phyloP scores from a whole-genome alignment of 106 monocot genomes.

The Hemerocallis citrina region DNA sequence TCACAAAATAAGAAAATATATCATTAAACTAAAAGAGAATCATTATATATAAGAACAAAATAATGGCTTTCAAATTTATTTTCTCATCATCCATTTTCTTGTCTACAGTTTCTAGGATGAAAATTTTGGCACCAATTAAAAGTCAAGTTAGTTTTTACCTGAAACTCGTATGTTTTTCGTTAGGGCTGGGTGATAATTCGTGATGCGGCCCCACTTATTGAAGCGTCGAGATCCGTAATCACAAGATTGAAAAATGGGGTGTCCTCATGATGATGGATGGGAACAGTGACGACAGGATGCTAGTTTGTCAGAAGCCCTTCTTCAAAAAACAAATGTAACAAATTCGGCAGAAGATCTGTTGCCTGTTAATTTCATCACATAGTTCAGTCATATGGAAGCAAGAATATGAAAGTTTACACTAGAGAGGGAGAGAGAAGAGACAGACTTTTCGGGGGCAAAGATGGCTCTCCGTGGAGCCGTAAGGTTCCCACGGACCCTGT shows the following conservation, averaged over 20 bases:
- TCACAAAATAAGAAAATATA: too few species aligned
- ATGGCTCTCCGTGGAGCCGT: conserved; percentile 2
- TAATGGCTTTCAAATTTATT: too few species aligned
- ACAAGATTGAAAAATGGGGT: conserved; percentile 78
- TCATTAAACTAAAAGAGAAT: too few species aligned
- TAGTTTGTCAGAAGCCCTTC: conserved; percentile 92
- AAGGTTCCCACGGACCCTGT: conserved; percentile 12
- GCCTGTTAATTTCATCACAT: background rate
- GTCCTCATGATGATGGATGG: conserved; percentile 40
- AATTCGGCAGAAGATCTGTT: background rate
- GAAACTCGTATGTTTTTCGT: too few species aligned
- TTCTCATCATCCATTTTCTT: too few species aligned
- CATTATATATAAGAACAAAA: too few species aligned
- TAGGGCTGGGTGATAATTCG: conserved; percentile 90
- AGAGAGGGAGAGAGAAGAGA: background rate
- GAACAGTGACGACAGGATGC: conserved; percentile 61
- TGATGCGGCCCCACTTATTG: conserved; percentile 45
- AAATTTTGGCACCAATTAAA: too few species aligned
- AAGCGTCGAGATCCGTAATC: conserved; percentile 39
- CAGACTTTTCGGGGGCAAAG: too few species aligned
- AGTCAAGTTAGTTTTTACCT: too few species aligned
- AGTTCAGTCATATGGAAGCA: too few species aligned
- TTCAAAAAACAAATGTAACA: conserved; percentile 50
- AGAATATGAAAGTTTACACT: background rate
- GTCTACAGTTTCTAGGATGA: too few species aligned